Percentiles rank a stretch among this genome's conserved stretches.
phyloP scores from a whole-genome alignment of 805 yeast species.

The Hanseniaspora occidentalis region DNA sequence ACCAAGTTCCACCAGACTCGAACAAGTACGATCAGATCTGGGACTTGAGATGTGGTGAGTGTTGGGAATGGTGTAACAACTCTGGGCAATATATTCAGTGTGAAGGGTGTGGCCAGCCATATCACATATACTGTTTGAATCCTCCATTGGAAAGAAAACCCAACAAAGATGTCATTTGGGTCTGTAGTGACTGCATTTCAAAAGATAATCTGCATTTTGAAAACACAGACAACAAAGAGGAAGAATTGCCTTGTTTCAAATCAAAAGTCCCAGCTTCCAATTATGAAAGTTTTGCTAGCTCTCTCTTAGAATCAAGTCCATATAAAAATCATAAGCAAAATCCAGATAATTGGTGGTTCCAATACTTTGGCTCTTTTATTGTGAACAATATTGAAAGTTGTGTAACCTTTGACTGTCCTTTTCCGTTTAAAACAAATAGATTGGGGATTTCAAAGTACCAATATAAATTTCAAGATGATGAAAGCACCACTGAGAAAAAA shows the following conservation, averaged over 20 bases:
- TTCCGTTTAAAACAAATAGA: slow-evolving; percentile 18
- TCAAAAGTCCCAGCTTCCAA: slow-evolving; percentile 7
- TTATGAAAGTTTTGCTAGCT: slow-evolving; percentile 9
- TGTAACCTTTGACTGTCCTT: slow-evolving; percentile 14
- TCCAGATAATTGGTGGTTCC: slow-evolving; percentile 17
- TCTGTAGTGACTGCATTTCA: slow-evolving; percentile 69
- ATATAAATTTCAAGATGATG: slow-evolving; percentile 14
- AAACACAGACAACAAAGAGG: slow-evolving; percentile 4
- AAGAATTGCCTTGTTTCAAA: slow-evolving; percentile 6
- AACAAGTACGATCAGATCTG: slow-evolving; percentile 8
- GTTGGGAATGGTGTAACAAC: slow-evolving; percentile 77
- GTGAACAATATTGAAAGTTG: slow-evolving; percentile 14
- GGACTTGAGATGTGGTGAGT: slow-evolving; percentile 44
- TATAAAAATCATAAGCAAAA: neutral
- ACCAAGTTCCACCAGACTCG: neutral
- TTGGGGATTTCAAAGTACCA: slow-evolving; percentile 17
- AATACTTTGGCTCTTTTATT: slow-evolving; percentile 19
- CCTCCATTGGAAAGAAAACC: slow-evolving; percentile 78
- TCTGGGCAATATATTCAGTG: slow-evolving; percentile 59
- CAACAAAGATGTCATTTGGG: slow-evolving; percentile 81
- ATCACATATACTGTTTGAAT: slow-evolving; percentile 66
- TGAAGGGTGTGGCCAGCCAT: slow-evolving; percentile 57
- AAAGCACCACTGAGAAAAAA: slow-evolving; percentile 9
- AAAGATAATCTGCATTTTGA: slow-evolving; percentile 26
- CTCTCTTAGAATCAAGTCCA: neutral